phyloP scores from a whole-genome alignment of 495 filamentous ascomycete species.

The Cercophora newfieldiana region DNA sequence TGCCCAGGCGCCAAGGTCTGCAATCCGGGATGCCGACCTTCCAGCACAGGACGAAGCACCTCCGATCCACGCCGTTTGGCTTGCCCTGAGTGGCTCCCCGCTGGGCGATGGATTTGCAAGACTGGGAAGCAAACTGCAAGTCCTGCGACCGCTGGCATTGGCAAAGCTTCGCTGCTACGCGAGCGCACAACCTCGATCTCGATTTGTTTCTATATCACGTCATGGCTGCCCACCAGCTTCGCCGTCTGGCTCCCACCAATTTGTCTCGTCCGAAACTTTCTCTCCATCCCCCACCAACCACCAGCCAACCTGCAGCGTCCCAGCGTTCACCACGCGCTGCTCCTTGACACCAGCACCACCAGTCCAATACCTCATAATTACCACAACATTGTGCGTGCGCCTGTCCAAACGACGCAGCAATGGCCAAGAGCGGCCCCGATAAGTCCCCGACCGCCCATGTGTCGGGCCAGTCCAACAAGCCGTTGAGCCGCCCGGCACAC shows the following conservation, averaged over 20 bases:
- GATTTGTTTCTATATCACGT: not conserved
- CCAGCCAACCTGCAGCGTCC: not conserved
- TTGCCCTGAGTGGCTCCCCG: slow-evolving; percentile 5
- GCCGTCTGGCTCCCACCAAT: not conserved
- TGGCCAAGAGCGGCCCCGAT: slow-evolving; percentile 19
- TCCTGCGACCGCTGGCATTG: not conserved
- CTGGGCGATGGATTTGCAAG: not conserved
- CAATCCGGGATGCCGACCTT: slow-evolving; percentile 16
- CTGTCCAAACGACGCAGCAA: slow-evolving; percentile 6
- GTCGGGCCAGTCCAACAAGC: slow-evolving; percentile 54
- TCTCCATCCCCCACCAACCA: not conserved
- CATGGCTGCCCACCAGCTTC: not conserved
- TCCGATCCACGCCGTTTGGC: not conserved
- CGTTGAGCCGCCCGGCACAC: slow-evolving; percentile 64
- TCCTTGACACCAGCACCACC: too few relatives aligned
- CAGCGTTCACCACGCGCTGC: not conserved
- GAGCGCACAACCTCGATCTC: not conserved
- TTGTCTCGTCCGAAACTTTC: not conserved
- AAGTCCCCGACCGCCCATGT: slow-evolving; percentile 38
- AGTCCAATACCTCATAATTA: too few relatives aligned
- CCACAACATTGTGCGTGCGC: too few relatives aligned
- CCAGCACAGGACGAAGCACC: slow-evolving; percentile 16
- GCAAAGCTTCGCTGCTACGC: slow-evolving; percentile 9
- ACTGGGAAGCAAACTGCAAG: not conserved
- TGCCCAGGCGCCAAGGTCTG: slow-evolving; percentile 23